These are phyloP conservation scores for Phlebopus sp. DNA, from an alignment of 1,284 basidiomycete species.

Conservation along the genomic window DNA sequence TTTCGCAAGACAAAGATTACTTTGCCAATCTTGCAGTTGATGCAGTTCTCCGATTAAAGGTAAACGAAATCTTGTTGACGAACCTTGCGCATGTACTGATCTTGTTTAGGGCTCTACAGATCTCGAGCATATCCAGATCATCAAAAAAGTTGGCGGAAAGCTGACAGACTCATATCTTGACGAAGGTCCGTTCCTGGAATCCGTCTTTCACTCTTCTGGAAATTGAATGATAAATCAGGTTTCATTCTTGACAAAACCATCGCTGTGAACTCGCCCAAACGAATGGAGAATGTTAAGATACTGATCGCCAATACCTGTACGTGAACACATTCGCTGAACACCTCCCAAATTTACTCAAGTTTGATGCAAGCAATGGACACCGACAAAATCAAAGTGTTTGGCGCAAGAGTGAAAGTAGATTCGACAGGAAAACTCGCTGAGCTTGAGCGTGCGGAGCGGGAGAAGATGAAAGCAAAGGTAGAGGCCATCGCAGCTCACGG, in stretches of 20 bases:
- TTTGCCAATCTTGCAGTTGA: constrained; percentile 98
- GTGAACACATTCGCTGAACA: constrained; percentile 27
- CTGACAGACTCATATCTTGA: constrained; percentile 98
- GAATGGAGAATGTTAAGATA: constrained; percentile 94
- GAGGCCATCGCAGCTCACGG: constrained; percentile 93
- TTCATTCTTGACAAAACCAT: constrained; percentile 99
- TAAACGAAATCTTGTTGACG: constrained; percentile 21
- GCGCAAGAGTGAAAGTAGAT: constrained; percentile 94
- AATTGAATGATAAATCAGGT: constrained; percentile 44
- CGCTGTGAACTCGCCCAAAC: constrained; percentile 92
- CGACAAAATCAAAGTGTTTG: constrained; percentile 99
- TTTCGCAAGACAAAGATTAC: constrained; percentile 97
- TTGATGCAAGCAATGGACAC: constrained; percentile 90
- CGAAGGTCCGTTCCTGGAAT: constrained; percentile 58
- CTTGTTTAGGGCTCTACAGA: constrained; percentile 81
- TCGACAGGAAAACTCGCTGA: constrained; percentile 96
- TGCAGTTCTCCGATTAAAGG: constrained; percentile 93
- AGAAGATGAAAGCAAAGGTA: constrained; percentile 99
- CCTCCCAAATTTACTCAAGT: not conserved
- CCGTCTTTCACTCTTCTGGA: not conserved
- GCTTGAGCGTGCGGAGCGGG: constrained; percentile 93
- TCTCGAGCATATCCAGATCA: constrained; percentile 98
- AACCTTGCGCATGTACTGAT: constrained; percentile 3
- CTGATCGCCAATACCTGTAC: constrained; percentile 95
- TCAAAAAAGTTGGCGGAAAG: constrained; percentile 99